Percentiles rank a stretch among this genome's conserved stretches.
Conservation (phyloP, 371 early-diverging fungal genomes). For the Apophysomyces sp. region DNA sequence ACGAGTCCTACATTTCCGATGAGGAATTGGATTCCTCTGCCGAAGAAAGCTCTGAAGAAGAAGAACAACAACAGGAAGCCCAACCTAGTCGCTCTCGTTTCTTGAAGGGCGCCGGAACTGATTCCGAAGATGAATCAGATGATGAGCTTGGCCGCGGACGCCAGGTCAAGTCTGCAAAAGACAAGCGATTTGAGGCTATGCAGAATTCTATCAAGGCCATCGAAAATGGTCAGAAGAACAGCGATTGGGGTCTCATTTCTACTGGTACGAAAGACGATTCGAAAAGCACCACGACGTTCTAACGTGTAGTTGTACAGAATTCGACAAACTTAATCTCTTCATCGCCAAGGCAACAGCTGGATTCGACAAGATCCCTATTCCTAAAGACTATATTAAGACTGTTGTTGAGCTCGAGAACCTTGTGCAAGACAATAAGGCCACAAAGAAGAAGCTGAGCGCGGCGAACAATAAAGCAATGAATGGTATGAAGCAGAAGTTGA, state of each 20-base stretch:
- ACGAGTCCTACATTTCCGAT: conserved; percentile 58
- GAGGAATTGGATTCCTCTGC: conserved; percentile 52
- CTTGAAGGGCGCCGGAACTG: conserved; percentile 44
- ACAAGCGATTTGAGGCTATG: conserved; percentile 80
- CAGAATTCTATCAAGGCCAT: conserved; percentile 62
- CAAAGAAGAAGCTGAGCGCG: conserved; percentile 82
- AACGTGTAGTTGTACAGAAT: conserved; percentile 53
- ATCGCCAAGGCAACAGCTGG: conserved; percentile 72
- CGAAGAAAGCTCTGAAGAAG: conserved; percentile 46
- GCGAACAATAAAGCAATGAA: conserved; percentile 83
- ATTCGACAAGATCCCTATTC: conserved; percentile 62
- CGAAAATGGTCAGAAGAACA: conserved; percentile 79
- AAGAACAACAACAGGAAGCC: conserved; percentile 35
- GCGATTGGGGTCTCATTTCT: conserved; percentile 86
- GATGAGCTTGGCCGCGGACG: conserved; percentile 74
- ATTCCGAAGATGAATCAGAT: conserved; percentile 61
- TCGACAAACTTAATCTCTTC: conserved; percentile 82
- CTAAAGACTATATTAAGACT: conserved; percentile 78
- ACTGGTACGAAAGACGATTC: conserved; percentile 54
- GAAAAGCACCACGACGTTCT: background rate
- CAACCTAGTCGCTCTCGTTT: conserved; percentile 38
- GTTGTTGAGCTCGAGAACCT: conserved; percentile 79
- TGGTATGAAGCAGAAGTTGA: conserved; percentile 89
- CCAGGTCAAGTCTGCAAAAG: conserved; percentile 80
- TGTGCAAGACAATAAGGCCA: conserved; percentile 65